Evolutionary conservation across 495 filamentous ascomycete species (phyloP).

Genomic region (Trichodelitschia bisporula): DNA sequence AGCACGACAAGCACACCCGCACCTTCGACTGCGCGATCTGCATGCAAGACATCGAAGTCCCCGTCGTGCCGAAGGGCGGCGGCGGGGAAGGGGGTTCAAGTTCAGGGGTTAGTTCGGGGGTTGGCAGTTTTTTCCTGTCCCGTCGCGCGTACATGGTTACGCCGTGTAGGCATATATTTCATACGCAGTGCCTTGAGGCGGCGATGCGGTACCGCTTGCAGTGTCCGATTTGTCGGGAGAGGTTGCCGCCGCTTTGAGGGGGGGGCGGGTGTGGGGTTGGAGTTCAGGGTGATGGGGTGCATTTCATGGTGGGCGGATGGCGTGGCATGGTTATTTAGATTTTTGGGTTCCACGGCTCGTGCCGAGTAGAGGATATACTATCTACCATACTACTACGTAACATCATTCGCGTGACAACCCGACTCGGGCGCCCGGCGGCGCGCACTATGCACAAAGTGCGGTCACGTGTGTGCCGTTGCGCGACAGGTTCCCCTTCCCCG

Average conservation of each 20-base stretch:
- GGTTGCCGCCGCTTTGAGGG: constrained; percentile 53
- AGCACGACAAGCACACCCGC: constrained; percentile 25
- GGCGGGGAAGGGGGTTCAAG: constrained; percentile 12
- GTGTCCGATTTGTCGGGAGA: constrained; percentile 89
- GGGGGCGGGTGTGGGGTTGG: too few relatives aligned
- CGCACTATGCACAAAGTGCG: too few relatives aligned
- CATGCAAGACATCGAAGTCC: constrained; percentile 72
- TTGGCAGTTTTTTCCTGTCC: constrained; percentile 44
- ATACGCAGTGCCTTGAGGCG: constrained; percentile 75
- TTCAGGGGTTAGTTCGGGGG: constrained; percentile 15
- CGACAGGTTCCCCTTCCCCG: too few relatives aligned
- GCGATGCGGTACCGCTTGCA: constrained; percentile 87
- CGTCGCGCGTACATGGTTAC: constrained; percentile 86
- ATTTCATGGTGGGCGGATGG: too few relatives aligned
- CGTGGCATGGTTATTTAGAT: too few relatives aligned
- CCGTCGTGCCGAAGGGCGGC: constrained; percentile 33
- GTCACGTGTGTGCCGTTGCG: too few relatives aligned
- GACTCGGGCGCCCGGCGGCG: too few relatives aligned
- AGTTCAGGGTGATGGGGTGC: too few relatives aligned
- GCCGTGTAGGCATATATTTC: constrained; percentile 88
- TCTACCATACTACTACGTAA: too few relatives aligned
- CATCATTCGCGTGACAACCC: too few relatives aligned
- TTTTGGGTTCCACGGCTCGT: too few relatives aligned
- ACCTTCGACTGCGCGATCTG: constrained; percentile 87
- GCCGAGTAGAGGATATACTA: too few relatives aligned